Base-by-base conservation (phyloP, 352 stramenopile genomes). In the Globisporangium orthogonon region DNA sequence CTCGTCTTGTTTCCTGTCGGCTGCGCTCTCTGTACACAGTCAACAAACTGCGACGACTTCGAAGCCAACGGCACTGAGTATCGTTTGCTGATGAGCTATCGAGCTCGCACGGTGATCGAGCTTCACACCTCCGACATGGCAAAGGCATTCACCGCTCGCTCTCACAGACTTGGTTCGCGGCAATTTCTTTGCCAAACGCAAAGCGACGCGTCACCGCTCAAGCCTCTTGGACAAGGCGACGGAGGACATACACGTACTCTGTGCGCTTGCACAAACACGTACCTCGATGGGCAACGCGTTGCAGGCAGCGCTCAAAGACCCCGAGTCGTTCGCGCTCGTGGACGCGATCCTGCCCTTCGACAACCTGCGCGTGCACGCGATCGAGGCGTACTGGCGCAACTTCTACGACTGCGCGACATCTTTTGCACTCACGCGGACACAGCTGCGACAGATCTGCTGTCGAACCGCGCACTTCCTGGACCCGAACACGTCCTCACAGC, bases 341-440 rank as follows among this genome's bases (percentile, higher is more conserved):
- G 75, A 90, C 14, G 80, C 65, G 35, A 77, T 92, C 51, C 40
- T 83, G 9, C 78, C 85, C 15, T 95, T 86, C 52, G 82, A 92
- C 55, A 85, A 90, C 58, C 73, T 95, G 35, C 67, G 67, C 5
- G 63, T 89, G 23, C 61, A 61, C 18, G 79, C 87, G 58, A 74
- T 95, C n/a, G 83, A 95, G 62, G 70, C 69, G 46, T 86, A 89
- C 56, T 95, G 85, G 85, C 79, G 79, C 40, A 84, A 67, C 53
- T 95, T 95, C 65, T 95, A 89, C 61, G 81, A 91, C 61, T 76
- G 78, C 56, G 81, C 81, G 14, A 70, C 71, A 59, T 85, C 73
- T 17, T 93, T 93, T 28, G 81, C 76, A 48, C 69, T 93, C 41
- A 76, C 78, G 14, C 77, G 69, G 39, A 61, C 56, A 23, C 68